Base-by-base conservation (phyloP, 192 early-diverging fungal genomes). In the Hyaloraphidium curvatum region DNA sequence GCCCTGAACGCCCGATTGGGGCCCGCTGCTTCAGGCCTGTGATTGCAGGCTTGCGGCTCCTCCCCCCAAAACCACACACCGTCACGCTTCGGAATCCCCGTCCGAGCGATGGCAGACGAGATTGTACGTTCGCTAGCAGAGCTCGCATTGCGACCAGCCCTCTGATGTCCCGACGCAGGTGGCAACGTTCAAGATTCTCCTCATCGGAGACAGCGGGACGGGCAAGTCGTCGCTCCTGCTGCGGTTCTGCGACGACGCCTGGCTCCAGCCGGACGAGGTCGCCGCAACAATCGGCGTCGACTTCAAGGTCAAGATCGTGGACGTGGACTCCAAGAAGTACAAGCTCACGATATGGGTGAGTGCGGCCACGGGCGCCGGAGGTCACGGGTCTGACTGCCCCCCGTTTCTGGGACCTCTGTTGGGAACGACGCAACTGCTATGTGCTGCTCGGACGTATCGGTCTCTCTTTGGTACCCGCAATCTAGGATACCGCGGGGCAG, bases 401-500 rank as follows among this genome's bases (percentile, higher is more conserved):
- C 17, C 17, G 11, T 11, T 37, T 11, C 11, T 11, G 11, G 11
- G 35, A 19, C 17, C 4, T 48, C 19, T 48, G 17, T 37, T 37
- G 35, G 35, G 35, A 37, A 37, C 11, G 35, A 13, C 35, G 35
- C 11, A 17, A 37, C 11, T 37, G 17, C 11, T 17, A 17, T 11
- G 11, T 37, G 11, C 11, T 37, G 35, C 11, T 11, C 35, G 11
- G 35, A 19, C 17, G 11, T 48, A 9, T 48, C 43, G 14, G 43
- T 48, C 23, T 48, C 43, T 22, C 14, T 21, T 48, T 4, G n/a
- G n/a, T n/a, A n/a, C n/a, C n/a, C n/a, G n/a, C n/a, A n/a, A 29
- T 55, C 30, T 30, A 88, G 94, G 95, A 99, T 62, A 99, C 95
- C 1, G 95, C 95, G 9, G 95, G 95, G 31, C 95, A 99, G 65